phyloP scores from a whole-genome alignment of 2,329 filamentous ascomycete species.

The Fusarium sp. region DNA sequence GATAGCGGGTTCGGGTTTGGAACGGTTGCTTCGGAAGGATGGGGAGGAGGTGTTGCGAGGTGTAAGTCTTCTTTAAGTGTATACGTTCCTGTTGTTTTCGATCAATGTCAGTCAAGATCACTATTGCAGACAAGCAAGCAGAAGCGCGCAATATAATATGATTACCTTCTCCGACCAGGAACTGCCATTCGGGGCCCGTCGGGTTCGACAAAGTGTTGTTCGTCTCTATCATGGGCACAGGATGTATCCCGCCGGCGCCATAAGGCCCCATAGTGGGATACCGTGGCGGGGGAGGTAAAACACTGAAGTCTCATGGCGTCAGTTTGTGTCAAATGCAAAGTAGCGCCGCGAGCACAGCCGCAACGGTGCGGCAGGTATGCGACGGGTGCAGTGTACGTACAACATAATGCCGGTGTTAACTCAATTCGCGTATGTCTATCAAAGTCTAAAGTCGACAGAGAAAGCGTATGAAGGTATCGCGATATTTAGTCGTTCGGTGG shows the following conservation, averaged over 20 bases:
- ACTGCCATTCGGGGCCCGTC: constrained; percentile 86
- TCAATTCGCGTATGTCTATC: constrained; percentile 1
- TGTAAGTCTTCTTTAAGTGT: constrained; percentile 91
- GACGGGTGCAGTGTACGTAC: constrained; percentile 38
- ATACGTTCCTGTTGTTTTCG: constrained; percentile 78
- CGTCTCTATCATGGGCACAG: constrained; percentile 88
- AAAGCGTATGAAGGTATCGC: constrained; percentile 19
- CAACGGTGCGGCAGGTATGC: constrained; percentile 2
- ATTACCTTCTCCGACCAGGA: constrained; percentile 92
- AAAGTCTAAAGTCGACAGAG: neutral
- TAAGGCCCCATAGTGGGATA: constrained; percentile 83
- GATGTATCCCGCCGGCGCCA: constrained; percentile 77
- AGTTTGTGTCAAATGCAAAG: constrained; percentile 39
- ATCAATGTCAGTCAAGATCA: constrained; percentile 36
- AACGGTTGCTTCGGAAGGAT: constrained; percentile 92
- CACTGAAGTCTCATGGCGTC: constrained; percentile 65
- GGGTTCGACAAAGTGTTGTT: constrained; percentile 90
- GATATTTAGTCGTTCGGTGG: constrained; percentile 28
- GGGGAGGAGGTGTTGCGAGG: constrained; percentile 93
- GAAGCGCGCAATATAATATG: neutral
- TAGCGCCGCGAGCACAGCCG: constrained; percentile 8
- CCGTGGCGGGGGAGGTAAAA: constrained; percentile 87
- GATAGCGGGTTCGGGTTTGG: constrained; percentile 92
- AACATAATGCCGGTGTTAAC: constrained; percentile 43
- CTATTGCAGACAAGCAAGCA: neutral